Evolutionary conservation across 805 yeast species (phyloP).

Genomic region (Metschnikowia lachancei): DNA sequence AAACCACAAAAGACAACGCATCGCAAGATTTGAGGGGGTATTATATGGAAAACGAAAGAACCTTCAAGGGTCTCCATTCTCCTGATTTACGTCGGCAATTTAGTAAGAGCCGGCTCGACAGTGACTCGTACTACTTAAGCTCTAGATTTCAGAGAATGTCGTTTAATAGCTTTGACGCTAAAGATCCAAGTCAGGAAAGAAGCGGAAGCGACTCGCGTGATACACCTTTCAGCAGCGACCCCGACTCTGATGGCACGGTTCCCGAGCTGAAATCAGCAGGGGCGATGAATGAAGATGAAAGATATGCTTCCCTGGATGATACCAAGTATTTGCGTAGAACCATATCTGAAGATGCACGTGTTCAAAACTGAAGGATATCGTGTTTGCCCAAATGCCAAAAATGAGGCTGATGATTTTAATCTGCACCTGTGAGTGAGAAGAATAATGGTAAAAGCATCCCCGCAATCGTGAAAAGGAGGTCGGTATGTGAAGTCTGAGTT

Average conservation of each 20-base stretch:
- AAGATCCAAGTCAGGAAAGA: neutral
- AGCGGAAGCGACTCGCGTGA: conserved; percentile 6
- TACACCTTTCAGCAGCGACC: conserved; percentile 11
- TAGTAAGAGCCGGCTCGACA: conserved; percentile 10
- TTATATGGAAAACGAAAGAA: conserved; percentile 12
- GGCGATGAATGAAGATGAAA: neutral
- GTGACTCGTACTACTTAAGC: conserved; percentile 6
- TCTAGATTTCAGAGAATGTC: conserved; percentile 4
- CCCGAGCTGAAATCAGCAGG: conserved; percentile 10
- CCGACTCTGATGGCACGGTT: conserved; percentile 9
- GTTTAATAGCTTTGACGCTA: neutral
- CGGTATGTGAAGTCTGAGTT: neutral
- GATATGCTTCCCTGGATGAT: neutral
- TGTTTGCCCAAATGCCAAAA: neutral
- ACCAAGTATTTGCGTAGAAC: neutral
- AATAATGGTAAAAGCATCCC: conserved; percentile 17
- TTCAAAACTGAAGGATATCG: neutral
- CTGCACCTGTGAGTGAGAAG: conserved; percentile 15
- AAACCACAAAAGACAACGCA: conserved; percentile 18
- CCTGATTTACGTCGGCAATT: conserved; percentile 23
- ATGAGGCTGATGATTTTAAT: neutral
- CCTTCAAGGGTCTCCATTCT: conserved; percentile 23
- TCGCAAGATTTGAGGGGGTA: conserved; percentile 21
- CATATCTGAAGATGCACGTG: neutral
- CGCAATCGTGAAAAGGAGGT: conserved; percentile 7